Conservation (phyloP, 257 asterid species). For the Ophiorrhiza pumila region DNA sequence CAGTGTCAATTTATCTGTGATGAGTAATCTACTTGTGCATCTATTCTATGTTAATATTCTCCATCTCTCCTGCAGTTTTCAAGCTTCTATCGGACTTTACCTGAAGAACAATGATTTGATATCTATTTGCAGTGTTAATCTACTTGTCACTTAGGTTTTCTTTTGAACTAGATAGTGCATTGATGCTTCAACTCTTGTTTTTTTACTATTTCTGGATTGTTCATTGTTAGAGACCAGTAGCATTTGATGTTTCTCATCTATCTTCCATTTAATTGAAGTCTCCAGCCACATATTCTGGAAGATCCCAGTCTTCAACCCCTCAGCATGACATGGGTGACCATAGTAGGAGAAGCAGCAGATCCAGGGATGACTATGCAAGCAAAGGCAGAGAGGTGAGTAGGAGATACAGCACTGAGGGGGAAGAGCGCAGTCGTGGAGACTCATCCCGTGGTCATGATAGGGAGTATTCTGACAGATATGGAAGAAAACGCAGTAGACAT, state of each 20-base stretch:
- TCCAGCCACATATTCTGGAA: conserved; percentile 38
- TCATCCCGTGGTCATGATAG: conserved; percentile 46
- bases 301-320: conserved; percentile 53
- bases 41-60: background rate
- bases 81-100: background rate
- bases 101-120: too few species aligned
- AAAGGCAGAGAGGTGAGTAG: conserved; percentile 37
- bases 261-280: conserved; percentile 35
- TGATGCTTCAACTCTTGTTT: background rate
- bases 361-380: conserved; percentile 44
- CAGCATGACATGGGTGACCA: conserved; percentile 37
- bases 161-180: background rate
- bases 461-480: conserved; percentile 46
- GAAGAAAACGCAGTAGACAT: conserved; percentile 62
- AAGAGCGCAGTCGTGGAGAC: conserved; percentile 57
- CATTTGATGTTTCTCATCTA: background rate
- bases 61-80: background rate
- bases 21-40: background rate
- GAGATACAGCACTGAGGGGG: conserved; percentile 43
- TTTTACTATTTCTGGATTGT: background rate
- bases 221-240: background rate
- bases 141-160: background rate
- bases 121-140: background rate
- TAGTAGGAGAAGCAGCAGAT: conserved; percentile 47
- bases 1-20: background rate